phyloP scores from a whole-genome alignment of 1,284 basidiomycete species.

The Fistulinella staudtii region DNA sequence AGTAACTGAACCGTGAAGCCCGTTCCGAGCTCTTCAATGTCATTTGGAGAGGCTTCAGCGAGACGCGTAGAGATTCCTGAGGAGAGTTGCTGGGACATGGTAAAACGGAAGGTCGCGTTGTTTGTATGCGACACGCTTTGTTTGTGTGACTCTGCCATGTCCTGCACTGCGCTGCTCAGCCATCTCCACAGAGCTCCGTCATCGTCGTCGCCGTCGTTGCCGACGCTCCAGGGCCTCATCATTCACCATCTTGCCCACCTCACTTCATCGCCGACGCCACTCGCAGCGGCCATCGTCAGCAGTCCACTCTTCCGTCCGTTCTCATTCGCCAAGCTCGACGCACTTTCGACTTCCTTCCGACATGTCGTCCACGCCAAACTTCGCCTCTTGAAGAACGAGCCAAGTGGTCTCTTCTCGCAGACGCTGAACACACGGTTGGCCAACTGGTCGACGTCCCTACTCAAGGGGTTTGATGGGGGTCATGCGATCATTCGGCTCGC shows the following conservation, averaged over 20 bases:
- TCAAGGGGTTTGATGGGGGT: conserved; percentile 41
- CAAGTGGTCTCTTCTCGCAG: conserved; percentile 41
- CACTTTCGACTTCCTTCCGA: conserved; percentile 55
- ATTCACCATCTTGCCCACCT: conserved; percentile 59
- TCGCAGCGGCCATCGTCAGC: conserved; percentile 61
- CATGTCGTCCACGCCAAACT: conserved; percentile 60
- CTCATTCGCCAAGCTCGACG: conserved; percentile 47
- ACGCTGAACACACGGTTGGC: conserved; percentile 39
- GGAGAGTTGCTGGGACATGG: conserved; percentile 46
- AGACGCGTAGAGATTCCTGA: conserved; percentile 55
- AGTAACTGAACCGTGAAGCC: conserved; percentile 76
- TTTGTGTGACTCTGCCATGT: conserved; percentile 37
- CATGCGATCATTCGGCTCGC: background rate
- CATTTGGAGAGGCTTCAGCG: conserved; percentile 42
- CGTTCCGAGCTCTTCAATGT: conserved; percentile 49
- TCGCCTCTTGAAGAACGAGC: conserved; percentile 36
- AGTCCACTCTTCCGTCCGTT: conserved; percentile 55
- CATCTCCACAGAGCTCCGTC: conserved; percentile 53
- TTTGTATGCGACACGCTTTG: conserved; percentile 13
- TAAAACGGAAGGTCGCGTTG: conserved; percentile 16
- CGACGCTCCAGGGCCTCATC: conserved; percentile 56
- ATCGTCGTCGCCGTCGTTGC: conserved; percentile 42
- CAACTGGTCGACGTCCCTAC: conserved; percentile 53
- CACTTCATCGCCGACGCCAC: conserved; percentile 54
- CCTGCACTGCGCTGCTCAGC: conserved; percentile 51